Evolutionary conservation across 2,329 filamentous ascomycete species (phyloP), one percentile per base, ranked within the genome.

Genomic region (Diaporthe sp.): DNA sequence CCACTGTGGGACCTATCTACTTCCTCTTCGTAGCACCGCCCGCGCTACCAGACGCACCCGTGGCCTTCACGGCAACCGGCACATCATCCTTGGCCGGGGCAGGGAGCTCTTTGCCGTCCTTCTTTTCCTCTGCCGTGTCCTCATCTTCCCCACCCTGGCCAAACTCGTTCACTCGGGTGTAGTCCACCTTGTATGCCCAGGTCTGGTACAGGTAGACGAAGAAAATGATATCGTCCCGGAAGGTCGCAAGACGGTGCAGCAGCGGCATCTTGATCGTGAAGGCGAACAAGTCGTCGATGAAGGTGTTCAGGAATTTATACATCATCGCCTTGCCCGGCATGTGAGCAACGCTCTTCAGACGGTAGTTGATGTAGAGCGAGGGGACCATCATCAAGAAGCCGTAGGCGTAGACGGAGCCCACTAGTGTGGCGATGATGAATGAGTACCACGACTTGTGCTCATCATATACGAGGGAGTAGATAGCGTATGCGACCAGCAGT

Each of bases 251-350:
- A 22, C 97, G 92, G 85, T 99, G 97, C 70, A 99, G 89, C 77
- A 96, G 92, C 0, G 97, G 97, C 97, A 99, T 99, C 87, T 98
- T 98, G 88, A 99, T 98, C 53, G 97, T 99, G 82, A 98, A 99
- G 2, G 97, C 97, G 82, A 99, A 99, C 44, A 99, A 88, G 82
- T 99, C 97, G 85, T 99, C 97, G 83, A 99, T 98, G 84, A 99
- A 99, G 7, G 97, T 98, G 87, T 98, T 98, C 78, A 98, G 88
- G 86, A 98, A 98, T 87, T 98, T 98, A 90, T 98, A 98, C 84
- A 93, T 96, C 95, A 99, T 97, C 65, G 97, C 95, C 86, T 95
- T 96, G 79, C 90, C 95, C 1, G 97, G 96, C 96, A 99, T 98
- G 86, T 99, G 97, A 15, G 97, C 97, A 46, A 98, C 95, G 79